These are phyloP conservation scores for Vaccinium vitisidaea DNA, from an alignment of 148 eudicot species.

Conservation along the genomic window DNA sequence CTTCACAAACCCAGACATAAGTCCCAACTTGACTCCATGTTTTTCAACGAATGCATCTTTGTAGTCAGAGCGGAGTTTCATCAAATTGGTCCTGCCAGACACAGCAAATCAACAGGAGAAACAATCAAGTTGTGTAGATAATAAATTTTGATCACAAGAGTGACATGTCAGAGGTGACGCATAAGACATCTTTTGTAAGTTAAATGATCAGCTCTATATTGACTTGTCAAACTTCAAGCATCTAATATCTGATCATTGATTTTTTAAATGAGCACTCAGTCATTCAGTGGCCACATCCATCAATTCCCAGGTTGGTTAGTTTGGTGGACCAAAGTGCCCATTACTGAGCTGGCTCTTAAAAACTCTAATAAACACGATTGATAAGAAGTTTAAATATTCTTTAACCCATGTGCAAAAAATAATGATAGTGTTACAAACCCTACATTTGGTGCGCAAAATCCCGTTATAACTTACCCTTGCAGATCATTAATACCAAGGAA, in stretches of 20 bases:
- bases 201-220: neutral
- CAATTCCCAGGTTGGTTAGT: neutral
- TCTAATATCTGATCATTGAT: neutral
- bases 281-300: neutral
- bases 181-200: neutral
- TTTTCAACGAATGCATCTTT: constrained; percentile 93
- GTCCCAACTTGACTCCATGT: constrained; percentile 95
- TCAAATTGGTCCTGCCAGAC: constrained; percentile 79
- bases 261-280: neutral
- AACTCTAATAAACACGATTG: too few relatives aligned
- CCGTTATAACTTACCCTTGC: neutral
- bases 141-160: constrained; percentile 4
- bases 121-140: neutral
- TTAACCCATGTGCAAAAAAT: too few relatives aligned
- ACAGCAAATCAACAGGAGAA: neutral
- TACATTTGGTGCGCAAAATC: neutral
- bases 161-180: neutral
- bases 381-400: too few relatives aligned
- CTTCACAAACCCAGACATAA: constrained; percentile 97
- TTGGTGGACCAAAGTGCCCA: neutral
- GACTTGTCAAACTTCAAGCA: neutral
- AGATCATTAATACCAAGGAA: neutral
- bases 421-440: neutral
- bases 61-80: constrained; percentile 98
- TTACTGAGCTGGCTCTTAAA: neutral